phyloP scores from a whole-genome alignment of 2,329 filamentous ascomycete species.

The Neopestalotiopsis rosae region DNA sequence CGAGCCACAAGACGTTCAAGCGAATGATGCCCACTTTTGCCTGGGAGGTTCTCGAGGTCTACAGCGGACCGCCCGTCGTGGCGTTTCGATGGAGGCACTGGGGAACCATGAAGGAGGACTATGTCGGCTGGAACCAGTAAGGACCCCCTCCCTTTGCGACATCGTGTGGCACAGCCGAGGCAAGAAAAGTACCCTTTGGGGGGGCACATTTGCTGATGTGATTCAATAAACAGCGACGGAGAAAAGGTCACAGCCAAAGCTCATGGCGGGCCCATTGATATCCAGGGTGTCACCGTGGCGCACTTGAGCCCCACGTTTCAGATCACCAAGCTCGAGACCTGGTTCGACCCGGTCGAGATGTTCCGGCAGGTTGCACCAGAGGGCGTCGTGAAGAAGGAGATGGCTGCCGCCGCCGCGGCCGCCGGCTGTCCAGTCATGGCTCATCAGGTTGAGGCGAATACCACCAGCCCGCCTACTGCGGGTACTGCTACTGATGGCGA shows the following conservation, averaged over 20 bases:
- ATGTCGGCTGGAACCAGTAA: conserved; percentile 67
- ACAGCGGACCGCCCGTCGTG: conserved; percentile 66
- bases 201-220: not conserved
- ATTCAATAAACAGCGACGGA: conserved; percentile 5
- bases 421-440: conserved; percentile 10
- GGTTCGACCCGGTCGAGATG: conserved; percentile 17
- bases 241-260: conserved; percentile 16
- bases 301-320: conserved; percentile 13
- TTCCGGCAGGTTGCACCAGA: conserved; percentile 12
- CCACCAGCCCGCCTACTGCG: too few species aligned
- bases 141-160: conserved; percentile 30
- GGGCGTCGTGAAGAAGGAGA: conserved; percentile 11
- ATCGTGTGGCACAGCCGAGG: not conserved
- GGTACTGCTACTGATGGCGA: not conserved
- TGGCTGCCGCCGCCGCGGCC: conserved; percentile 3
- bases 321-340: conserved; percentile 16
- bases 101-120: conserved; percentile 71
- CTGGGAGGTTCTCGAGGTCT: conserved; percentile 74
- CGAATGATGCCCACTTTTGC: conserved; percentile 76
- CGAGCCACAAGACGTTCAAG: conserved; percentile 75
- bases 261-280: conserved; percentile 14
- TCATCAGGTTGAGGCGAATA: not conserved
- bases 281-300: conserved; percentile 14
- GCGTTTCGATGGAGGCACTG: conserved; percentile 72
- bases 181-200: not conserved